Conservation (phyloP, 192 early-diverging fungal genomes). For the Gryganskiella cystojenkinii region DNA sequence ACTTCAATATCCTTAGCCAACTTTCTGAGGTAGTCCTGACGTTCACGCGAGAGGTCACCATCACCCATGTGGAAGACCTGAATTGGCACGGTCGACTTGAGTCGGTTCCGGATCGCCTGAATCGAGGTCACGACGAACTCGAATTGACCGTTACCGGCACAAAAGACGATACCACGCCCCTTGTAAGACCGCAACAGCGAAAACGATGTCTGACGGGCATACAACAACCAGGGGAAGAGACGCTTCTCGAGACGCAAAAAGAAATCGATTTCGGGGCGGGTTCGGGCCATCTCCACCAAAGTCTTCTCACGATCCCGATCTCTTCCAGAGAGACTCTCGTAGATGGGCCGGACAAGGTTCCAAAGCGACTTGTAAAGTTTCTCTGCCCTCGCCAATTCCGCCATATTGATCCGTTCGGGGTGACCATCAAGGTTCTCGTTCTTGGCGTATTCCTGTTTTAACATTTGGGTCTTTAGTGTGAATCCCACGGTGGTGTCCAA, state of each 20-base stretch:
- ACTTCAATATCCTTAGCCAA: constrained; percentile 49
- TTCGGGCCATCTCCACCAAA: constrained; percentile 20
- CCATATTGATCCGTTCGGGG: constrained; percentile 49
- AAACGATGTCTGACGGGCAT: constrained; percentile 47
- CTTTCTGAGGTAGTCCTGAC: constrained; percentile 33
- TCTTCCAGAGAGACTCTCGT: constrained; percentile 27
- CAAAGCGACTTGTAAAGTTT: constrained; percentile 56
- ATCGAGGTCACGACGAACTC: constrained; percentile 52
- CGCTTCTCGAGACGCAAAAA: constrained; percentile 45
- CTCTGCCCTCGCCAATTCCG: constrained; percentile 45
- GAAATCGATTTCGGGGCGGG: constrained; percentile 30
- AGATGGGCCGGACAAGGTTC: constrained; percentile 56
- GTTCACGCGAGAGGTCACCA: constrained; percentile 43
- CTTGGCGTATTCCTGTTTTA: constrained; percentile 18
- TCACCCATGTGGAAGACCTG: constrained; percentile 66
- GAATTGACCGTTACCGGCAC: constrained; percentile 61
- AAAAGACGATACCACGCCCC: constrained; percentile 59
- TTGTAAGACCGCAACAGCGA: constrained; percentile 33
- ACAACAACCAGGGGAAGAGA: constrained; percentile 56
- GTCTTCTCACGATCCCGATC: constrained; percentile 23
- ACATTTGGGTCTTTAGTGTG: constrained; percentile 25
- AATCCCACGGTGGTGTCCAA: constrained; percentile 48
- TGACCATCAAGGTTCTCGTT: constrained; percentile 28
- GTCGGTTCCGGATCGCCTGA: constrained; percentile 49
- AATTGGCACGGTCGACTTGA: constrained; percentile 65